These are phyloP conservation scores for Lasiosphaeris hirsuta DNA, from an alignment of 495 filamentous ascomycete species.

Conservation along the genomic window DNA sequence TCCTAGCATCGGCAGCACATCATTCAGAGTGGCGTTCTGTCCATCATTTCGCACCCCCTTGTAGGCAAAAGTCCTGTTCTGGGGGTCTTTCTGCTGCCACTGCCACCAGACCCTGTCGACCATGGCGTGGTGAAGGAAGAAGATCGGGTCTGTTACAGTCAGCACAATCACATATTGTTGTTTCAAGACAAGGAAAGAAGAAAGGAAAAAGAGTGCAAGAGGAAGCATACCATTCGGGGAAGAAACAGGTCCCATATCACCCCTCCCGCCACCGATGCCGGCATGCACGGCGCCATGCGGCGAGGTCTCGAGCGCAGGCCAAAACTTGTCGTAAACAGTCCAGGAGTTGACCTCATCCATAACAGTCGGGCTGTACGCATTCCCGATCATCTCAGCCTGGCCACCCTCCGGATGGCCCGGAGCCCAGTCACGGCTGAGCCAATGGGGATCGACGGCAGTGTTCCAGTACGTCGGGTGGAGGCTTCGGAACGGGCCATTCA, in stretches of 20 bases:
- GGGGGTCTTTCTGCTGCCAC: slow-evolving; percentile 3
- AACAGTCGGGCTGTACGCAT: not conserved
- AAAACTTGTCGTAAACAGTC: not conserved
- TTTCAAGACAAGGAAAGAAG: not conserved
- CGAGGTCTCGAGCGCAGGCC: not conserved
- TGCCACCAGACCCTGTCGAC: slow-evolving; percentile 11
- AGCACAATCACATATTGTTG: not conserved
- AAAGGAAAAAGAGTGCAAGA: not conserved
- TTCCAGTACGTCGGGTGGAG: slow-evolving; percentile 2
- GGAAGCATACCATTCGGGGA: slow-evolving; percentile 1
- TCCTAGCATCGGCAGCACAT: slow-evolving; percentile 1
- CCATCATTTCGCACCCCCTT: not conserved
- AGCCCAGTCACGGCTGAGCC: not conserved
- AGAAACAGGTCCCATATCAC: slow-evolving; percentile 1
- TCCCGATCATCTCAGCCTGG: slow-evolving; percentile 1
- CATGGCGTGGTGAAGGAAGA: slow-evolving; percentile 8
- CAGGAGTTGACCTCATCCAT: not conserved
- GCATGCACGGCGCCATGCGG: not conserved
- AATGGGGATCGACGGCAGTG: not conserved
- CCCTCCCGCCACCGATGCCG: not conserved
- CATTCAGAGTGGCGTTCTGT: slow-evolving; percentile 1
- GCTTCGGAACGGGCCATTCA: not conserved
- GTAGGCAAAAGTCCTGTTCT: not conserved
- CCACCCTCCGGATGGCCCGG: not conserved
- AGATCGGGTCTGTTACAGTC: not conserved